Evolutionary conservation across 768 basidiomycete species (phyloP).

Genomic region (Agaricus blazei): DNA sequence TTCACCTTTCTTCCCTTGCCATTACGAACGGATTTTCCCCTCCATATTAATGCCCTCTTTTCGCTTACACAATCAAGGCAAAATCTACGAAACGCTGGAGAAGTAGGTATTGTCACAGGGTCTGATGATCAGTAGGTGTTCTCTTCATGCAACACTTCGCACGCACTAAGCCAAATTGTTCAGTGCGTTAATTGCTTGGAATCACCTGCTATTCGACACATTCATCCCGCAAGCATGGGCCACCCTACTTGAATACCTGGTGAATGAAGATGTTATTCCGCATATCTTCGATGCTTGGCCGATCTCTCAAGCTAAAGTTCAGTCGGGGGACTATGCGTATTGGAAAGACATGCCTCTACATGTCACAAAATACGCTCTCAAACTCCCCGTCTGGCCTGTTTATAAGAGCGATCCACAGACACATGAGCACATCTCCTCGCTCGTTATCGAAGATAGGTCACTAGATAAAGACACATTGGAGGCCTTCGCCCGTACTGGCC

Average conservation of each 20-base stretch:
- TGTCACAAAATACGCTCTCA: conserved; percentile 22
- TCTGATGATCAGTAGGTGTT: conserved; percentile 36
- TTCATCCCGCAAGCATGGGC: conserved; percentile 43
- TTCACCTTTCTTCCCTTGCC: conserved; percentile 49
- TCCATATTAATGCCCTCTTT: conserved; percentile 43
- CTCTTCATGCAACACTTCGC: neutral
- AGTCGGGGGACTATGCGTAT: conserved; percentile 35
- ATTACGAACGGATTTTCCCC: conserved; percentile 36
- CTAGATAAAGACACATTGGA: conserved; percentile 14
- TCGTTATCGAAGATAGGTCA: conserved; percentile 22
- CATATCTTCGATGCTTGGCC: conserved; percentile 39
- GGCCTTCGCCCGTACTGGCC: conserved; percentile 25
- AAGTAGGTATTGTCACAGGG: conserved; percentile 30
- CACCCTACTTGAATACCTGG: conserved; percentile 25
- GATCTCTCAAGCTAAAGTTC: conserved; percentile 20
- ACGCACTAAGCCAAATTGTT: neutral
- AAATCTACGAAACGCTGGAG: conserved; percentile 36
- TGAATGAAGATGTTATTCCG: conserved; percentile 13
- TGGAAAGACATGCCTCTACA: conserved; percentile 28
- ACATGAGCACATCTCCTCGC: conserved; percentile 1
- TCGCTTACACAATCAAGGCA: conserved; percentile 42
- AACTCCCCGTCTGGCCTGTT: conserved; percentile 32
- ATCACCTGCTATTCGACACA: conserved; percentile 35
- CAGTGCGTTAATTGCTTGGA: conserved; percentile 46
- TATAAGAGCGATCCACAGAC: conserved; percentile 10